Evolutionary conservation across 768 basidiomycete genomes (phyloP).

Genomic region (Mycena rebaudengoi): DNA sequence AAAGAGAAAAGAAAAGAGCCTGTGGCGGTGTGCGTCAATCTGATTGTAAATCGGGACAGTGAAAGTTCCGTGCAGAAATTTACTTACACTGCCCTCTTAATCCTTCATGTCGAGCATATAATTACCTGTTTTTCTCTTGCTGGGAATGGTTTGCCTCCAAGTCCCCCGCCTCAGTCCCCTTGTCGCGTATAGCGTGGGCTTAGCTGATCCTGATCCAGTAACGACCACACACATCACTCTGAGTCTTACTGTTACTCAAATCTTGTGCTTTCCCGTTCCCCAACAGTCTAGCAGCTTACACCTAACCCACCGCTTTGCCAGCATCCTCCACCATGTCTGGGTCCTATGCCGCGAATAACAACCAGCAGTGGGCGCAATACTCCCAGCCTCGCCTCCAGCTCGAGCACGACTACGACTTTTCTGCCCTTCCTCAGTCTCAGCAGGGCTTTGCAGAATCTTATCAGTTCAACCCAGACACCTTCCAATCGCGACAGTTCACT

Average conservation of each 20-base stretch:
- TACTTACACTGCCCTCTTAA: background rate
- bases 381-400: constrained; percentile 41
- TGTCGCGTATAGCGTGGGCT: background rate
- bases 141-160: background rate
- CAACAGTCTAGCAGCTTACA: constrained; percentile 14
- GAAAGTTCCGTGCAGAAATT: too few species aligned
- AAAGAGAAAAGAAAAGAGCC: background rate
- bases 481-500: constrained; percentile 27
- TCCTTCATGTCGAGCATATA: too few species aligned
- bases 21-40: background rate
- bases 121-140: background rate
- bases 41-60: background rate
- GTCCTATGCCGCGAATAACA: too few species aligned
- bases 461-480: constrained; percentile 22
- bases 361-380: too few species aligned
- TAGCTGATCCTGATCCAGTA: background rate
- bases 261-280: background rate
- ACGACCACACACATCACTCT: background rate
- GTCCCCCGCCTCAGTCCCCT: background rate
- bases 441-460: constrained; percentile 16
- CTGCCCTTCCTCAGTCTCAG: constrained; percentile 11
- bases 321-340: too few species aligned
- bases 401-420: constrained; percentile 43
- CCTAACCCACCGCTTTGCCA: background rate
- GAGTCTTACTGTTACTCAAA: background rate